Conservation (phyloP, 768 basidiomycete genomes). For the Amanita thiersii region DNA sequence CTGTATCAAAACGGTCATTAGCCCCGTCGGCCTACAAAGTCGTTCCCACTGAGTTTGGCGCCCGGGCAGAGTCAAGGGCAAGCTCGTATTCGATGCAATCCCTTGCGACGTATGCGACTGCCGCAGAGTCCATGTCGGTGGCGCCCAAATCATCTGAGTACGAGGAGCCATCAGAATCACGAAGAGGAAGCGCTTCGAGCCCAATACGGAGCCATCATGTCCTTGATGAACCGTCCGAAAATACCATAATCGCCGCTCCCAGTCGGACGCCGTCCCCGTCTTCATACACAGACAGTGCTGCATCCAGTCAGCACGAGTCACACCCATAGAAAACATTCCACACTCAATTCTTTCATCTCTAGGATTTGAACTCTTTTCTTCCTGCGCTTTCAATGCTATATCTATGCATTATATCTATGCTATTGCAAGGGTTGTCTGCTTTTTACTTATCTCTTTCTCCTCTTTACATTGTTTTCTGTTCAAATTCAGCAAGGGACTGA, state of each 20-base stretch:
- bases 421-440: too few species aligned
- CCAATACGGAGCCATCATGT: neutral
- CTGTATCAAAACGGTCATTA: conserved; percentile 12
- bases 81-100: conserved; percentile 21
- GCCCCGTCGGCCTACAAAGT: conserved; percentile 15
- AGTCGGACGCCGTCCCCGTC: neutral
- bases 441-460: too few species aligned
- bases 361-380: too few species aligned
- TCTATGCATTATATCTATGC: too few species aligned
- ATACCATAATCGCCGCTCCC: too few species aligned
- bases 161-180: neutral
- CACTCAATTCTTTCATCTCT: too few species aligned
- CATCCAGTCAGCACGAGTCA: too few species aligned
- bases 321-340: too few species aligned
- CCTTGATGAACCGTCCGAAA: neutral
- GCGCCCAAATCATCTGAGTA: too few species aligned
- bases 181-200: neutral
- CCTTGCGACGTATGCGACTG: conserved; percentile 28
- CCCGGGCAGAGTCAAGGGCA: conserved; percentile 15
- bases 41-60: conserved; percentile 9
- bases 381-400: too few species aligned
- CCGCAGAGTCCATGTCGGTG: conserved; percentile 20
- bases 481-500: too few species aligned
- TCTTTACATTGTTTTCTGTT: too few species aligned
- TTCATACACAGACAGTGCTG: neutral